Conservation (phyloP, 2,329 filamentous ascomycete species). For the Fusarium decemcellulare region DNA sequence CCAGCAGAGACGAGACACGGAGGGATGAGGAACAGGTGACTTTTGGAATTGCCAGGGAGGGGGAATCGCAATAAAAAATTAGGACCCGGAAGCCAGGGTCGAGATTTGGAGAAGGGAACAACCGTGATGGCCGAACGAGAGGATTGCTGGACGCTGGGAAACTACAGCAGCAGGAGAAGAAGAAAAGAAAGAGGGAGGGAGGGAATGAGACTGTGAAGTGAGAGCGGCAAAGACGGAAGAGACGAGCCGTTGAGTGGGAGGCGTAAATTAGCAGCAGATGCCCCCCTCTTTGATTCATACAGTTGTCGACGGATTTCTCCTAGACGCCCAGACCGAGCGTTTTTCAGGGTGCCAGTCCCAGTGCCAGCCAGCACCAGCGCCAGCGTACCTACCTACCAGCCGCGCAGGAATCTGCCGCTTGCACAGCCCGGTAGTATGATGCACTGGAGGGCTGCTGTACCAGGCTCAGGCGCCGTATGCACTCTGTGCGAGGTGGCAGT, state of each 20-base stretch:
- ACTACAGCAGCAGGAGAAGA: slow-evolving; percentile 5
- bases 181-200: slow-evolving; percentile 6
- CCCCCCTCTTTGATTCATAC: slow-evolving; percentile 19
- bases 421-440: slow-evolving; percentile 11
- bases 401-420: background rate
- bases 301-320: slow-evolving; percentile 15
- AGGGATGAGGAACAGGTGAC: slow-evolving; percentile 47
- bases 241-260: slow-evolving; percentile 34
- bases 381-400: no score
- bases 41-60: slow-evolving; percentile 41
- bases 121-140: slow-evolving; percentile 21
- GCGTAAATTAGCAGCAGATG: slow-evolving; percentile 41
- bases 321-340: slow-evolving; percentile 6
- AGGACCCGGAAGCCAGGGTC: slow-evolving; percentile 37
- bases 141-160: slow-evolving; percentile 18
- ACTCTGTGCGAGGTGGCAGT: slow-evolving; percentile 3
- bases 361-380: no score
- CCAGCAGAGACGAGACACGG: slow-evolving; percentile 26
- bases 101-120: slow-evolving; percentile 21
- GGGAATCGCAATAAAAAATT: slow-evolving; percentile 47
- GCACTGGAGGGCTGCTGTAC: background rate
- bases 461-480: background rate
- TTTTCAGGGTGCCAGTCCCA: background rate
- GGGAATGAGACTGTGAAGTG: slow-evolving; percentile 11
- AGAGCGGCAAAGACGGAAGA: slow-evolving; percentile 18